Evolutionary conservation across 2,329 filamentous ascomycete species (phyloP).

Genomic region (Stagonosporopsis rhizophila): DNA sequence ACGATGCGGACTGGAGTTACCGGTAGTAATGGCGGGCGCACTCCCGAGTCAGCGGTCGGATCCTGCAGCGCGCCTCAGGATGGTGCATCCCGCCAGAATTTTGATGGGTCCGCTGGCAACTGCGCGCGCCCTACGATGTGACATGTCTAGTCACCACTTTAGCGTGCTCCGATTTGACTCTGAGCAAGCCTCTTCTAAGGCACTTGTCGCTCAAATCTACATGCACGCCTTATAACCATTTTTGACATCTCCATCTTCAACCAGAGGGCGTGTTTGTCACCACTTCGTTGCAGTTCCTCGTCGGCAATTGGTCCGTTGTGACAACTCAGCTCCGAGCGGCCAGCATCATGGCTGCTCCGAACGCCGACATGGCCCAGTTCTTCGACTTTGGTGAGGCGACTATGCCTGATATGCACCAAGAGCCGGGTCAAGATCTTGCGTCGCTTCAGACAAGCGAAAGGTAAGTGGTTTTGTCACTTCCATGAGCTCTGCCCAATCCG

Average conservation of each 20-base stretch:
- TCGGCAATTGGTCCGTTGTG: slow-evolving; percentile 1
- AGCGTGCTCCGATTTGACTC: slow-evolving; percentile 20
- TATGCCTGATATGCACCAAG: slow-evolving; percentile 34
- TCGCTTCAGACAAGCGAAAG: slow-evolving; percentile 15
- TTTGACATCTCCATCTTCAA: slow-evolving; percentile 13
- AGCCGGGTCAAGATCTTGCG: slow-evolving; percentile 5
- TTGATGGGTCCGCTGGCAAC: slow-evolving; percentile 8
- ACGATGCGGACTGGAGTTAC: neutral
- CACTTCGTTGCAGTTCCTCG: neutral
- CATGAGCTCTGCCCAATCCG: neutral
- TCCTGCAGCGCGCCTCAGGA: neutral
- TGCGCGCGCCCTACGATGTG: slow-evolving; percentile 19
- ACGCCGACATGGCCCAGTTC: slow-evolving; percentile 46
- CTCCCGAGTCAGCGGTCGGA: slow-evolving; percentile 5
- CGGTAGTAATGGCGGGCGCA: neutral
- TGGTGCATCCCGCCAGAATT: slow-evolving; percentile 12
- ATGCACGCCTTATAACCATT: slow-evolving; percentile 31
- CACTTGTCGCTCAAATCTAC: slow-evolving; percentile 19
- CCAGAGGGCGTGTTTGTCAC: slow-evolving; percentile 28
- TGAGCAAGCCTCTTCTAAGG: slow-evolving; percentile 13
- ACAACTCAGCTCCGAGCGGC: slow-evolving; percentile 3
- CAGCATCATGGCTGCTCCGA: slow-evolving; percentile 37
- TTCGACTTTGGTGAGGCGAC: slow-evolving; percentile 52
- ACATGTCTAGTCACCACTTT: slow-evolving; percentile 5
- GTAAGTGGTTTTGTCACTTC: slow-evolving; percentile 18